Percentiles rank a stretch among this genome's conserved stretches.
phyloP scores from a whole-genome alignment of 2,329 filamentous ascomycete species.

The Daldinia sp. region DNA sequence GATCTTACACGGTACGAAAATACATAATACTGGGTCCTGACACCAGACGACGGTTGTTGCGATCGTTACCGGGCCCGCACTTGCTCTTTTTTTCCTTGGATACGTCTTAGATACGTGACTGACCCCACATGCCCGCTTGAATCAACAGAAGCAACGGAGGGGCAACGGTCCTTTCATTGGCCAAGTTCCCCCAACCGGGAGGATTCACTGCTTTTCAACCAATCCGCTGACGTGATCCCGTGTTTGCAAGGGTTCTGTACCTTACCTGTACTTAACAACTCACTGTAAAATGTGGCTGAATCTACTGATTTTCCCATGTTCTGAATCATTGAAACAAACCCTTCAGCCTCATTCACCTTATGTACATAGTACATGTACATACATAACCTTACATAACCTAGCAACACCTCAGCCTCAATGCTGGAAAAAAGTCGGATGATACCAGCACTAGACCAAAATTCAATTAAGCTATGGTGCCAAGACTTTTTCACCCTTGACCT shows the following conservation, averaged over 20 bases:
- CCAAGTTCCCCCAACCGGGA: slow-evolving; percentile 10
- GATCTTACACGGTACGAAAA: slow-evolving; percentile 31
- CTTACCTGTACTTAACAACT: slow-evolving; percentile 2
- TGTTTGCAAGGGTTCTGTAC: slow-evolving; percentile 27
- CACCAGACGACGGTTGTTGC: slow-evolving; percentile 32
- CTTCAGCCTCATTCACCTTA: slow-evolving; percentile 1
- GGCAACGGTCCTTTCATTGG: slow-evolving; percentile 67
- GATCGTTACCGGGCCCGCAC: slow-evolving; percentile 36
- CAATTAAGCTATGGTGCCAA: slow-evolving; percentile 19
- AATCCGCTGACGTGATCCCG: slow-evolving; percentile 50
- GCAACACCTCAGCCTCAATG: not conserved
- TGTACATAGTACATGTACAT: no score
- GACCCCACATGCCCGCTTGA: slow-evolving; percentile 47
- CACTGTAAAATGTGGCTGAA: slow-evolving; percentile 8
- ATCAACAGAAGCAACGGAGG: slow-evolving; percentile 68
- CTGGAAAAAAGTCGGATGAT: slow-evolving; percentile 35
- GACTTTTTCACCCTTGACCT: slow-evolving; percentile 26
- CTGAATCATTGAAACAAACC: not conserved
- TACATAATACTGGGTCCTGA: slow-evolving; percentile 25
- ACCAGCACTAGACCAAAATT: not conserved
- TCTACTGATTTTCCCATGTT: not conserved
- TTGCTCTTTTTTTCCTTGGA: slow-evolving; percentile 45
- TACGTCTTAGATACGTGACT: slow-evolving; percentile 39
- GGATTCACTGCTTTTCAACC: slow-evolving; percentile 35
- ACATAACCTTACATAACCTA: not conserved